phyloP scores from a whole-genome alignment of 169 alveolate genomes.

The Eimeria necatrix region DNA sequence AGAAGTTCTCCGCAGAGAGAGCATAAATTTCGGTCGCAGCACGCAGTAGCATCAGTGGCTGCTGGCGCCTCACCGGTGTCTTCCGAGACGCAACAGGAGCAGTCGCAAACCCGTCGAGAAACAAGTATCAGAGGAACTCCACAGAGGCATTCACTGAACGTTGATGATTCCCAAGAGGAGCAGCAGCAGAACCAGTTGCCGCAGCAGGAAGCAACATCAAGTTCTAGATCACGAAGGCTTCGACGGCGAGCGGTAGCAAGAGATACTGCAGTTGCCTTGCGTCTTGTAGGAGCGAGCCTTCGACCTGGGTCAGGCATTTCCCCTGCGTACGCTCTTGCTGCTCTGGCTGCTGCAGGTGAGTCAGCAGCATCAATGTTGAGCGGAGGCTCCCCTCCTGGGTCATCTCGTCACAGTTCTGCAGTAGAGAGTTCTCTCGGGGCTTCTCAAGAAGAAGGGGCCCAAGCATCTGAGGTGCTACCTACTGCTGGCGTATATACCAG shows the following conservation, averaged over 20 bases:
- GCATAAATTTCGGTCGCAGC: neutral
- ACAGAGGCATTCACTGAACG: neutral
- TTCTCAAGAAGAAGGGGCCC: too few species aligned
- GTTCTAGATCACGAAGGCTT: neutral
- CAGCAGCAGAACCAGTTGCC: neutral
- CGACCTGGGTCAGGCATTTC: neutral
- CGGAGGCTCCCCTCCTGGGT: neutral
- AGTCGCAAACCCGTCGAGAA: neutral
- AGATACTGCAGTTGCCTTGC: neutral
- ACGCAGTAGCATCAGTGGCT: neutral
- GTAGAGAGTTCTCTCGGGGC: too few species aligned
- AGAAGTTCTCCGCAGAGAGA: neutral
- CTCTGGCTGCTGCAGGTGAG: neutral
- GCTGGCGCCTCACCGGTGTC: neutral
- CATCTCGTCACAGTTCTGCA: neutral
- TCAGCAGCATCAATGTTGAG: neutral
- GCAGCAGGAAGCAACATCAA: neutral
- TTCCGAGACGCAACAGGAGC: neutral
- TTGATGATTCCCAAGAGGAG: neutral
- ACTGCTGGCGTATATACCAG: too few species aligned
- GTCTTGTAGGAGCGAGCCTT: neutral
- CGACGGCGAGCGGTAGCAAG: neutral
- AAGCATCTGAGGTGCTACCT: too few species aligned
- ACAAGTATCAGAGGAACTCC: neutral
- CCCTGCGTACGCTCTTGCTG: neutral